Conservation (phyloP, 306 rosid genomes). For the Hippophae tibetana region DNA sequence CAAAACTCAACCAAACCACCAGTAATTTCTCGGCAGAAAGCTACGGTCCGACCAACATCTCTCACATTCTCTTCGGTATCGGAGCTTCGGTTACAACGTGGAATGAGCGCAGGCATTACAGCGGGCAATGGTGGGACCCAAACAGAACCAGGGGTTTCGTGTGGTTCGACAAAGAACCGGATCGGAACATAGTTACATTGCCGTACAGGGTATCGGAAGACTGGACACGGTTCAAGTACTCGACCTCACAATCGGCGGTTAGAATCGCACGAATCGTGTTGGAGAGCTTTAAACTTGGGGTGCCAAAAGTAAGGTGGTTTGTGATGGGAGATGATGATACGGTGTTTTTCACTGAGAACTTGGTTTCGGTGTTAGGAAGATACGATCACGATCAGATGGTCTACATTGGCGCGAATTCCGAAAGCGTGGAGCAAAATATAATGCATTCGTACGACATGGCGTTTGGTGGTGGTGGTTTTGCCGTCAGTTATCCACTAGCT, state of each 20-base stretch:
- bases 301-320: conserved; percentile 78
- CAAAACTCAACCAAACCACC: conserved; percentile 15
- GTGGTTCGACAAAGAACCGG: conserved; percentile 62
- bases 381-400: conserved; percentile 63
- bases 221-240: conserved; percentile 41
- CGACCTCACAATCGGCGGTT: conserved; percentile 59
- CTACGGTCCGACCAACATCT: conserved; percentile 45
- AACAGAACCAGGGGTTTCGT: conserved; percentile 53
- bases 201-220: conserved; percentile 54
- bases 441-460: conserved; percentile 83
- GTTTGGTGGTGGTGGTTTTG: conserved; percentile 94
- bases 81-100: conserved; percentile 64
- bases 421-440: conserved; percentile 83
- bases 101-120: conserved; percentile 45
- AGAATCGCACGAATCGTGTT: conserved; percentile 69
- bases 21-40: conserved; percentile 7
- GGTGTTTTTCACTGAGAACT: conserved; percentile 61
- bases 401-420: conserved; percentile 83
- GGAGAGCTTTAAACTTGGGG: conserved; percentile 58
- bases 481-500: conserved; percentile 74
- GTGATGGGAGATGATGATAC: conserved; percentile 99
- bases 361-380: conserved; percentile 57
- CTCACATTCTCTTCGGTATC: conserved; percentile 77
- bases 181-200: not conserved
- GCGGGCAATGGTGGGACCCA: conserved; percentile 64